Conservation (phyloP, 305 asterid species). For the Fraxinus floribunda region DNA sequence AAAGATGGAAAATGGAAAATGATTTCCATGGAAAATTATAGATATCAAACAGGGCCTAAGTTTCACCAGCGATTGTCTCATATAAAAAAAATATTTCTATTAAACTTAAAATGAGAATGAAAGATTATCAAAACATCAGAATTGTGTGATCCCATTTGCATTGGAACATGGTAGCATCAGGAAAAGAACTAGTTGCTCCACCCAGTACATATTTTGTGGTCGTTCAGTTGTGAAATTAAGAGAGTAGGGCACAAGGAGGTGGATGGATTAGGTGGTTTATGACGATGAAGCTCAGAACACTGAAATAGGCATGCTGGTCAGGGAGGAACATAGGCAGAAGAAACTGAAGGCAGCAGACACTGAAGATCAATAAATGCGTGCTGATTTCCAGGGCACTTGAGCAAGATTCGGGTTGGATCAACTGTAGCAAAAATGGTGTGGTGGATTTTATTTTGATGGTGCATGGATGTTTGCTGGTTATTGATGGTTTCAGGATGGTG, state of each 20-base stretch:
- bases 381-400: background rate
- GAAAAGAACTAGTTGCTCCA: background rate
- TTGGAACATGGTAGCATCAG: background rate
- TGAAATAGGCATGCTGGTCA: background rate
- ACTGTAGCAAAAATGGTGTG: background rate
- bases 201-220: background rate
- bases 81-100: background rate
- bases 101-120: background rate
- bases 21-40: no score
- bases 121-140: background rate
- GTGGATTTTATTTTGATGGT: background rate
- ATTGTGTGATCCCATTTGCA: background rate
- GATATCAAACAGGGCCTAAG: background rate
- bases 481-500: background rate
- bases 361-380: background rate
- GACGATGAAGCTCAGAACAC: background rate
- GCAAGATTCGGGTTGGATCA: background rate
- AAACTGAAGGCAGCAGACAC: background rate
- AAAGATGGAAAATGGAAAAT: no score
- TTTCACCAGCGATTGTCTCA: background rate
- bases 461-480: background rate
- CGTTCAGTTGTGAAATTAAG: background rate
- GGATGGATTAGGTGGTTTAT: background rate
- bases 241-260: background rate
- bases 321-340: background rate